Base-by-base conservation (phyloP, 1,284 basidiomycete genomes). In the Cutaneotrichosporon cutaneum region DNA sequence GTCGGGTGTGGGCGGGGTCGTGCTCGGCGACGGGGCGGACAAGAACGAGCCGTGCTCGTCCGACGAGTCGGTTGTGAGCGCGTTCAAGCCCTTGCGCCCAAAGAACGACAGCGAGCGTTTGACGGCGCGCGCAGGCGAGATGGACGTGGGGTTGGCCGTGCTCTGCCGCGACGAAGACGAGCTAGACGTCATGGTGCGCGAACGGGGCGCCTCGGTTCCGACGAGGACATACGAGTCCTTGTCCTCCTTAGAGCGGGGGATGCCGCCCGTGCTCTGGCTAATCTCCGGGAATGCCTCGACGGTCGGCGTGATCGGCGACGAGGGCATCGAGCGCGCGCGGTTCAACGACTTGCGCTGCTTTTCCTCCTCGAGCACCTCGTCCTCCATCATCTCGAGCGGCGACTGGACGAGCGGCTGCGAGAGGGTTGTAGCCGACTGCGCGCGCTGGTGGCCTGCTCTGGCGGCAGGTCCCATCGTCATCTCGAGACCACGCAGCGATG, bases 31-130 rank as follows among this genome's bases (percentile, higher is more conserved):
- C 14, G 45, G 44, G 30, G 11, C 39, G 1, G 54, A 44, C 14
- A 22, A 35, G 22, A 22, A 5, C 3, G 52, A 24, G 51, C 51
- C 11, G 5, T 45, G 27, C 27, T 27, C 36, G 36, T 33, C 45
- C 8, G 33, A n/a, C 27, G 56, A 30, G 47, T 50, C 26, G 36
- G 9, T 22, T 32, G 16, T 24, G 33, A 36, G 47, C 24, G 26
- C 27, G 30, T 7, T 39, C 22, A 54, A 35, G 24, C 33, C 14
- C 48, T 33, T 58, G 39, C 59, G 63, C 5, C 32, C 42, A n/a
- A 60, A 60, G 47, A 64, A 55, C 16, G 62, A 60, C 16, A 64
- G 54, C 8, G 55, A 58, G 11, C 62, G 55, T 22, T 48, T 54
- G 45, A 62, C 26, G 2, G 42, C 39, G 18, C 52, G 27, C 5